Percentiles rank a stretch among this genome's conserved stretches.
These are phyloP conservation scores for Isatis tinctoria DNA, from an alignment of 345 rosid genomes.

Conservation along the genomic window DNA sequence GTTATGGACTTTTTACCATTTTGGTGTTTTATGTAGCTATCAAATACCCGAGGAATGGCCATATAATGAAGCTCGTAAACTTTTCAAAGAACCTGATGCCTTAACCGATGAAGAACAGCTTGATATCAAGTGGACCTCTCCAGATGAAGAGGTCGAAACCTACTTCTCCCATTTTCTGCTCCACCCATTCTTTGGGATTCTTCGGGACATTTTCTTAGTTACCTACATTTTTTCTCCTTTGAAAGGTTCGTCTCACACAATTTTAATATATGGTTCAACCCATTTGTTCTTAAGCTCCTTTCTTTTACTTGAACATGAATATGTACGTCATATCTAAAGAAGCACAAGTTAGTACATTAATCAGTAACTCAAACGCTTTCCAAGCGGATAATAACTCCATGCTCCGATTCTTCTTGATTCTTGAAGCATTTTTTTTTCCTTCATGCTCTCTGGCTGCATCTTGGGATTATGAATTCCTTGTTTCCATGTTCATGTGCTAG, in stretches of 20 bases:
- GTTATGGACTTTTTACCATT: neutral
- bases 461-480: neutral
- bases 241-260: slow-evolving; percentile 48
- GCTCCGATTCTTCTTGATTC: neutral
- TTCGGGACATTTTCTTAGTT: neutral
- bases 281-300: neutral
- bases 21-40: slow-evolving; percentile 43
- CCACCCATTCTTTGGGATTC: neutral
- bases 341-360: neutral
- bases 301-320: slow-evolving; percentile 8
- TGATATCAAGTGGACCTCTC: slow-evolving; percentile 79
- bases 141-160: slow-evolving; percentile 78
- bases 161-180: slow-evolving; percentile 5
- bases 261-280: neutral
- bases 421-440: neutral
- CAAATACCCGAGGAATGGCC: slow-evolving; percentile 89
- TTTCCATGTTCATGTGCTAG: neutral
- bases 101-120: slow-evolving; percentile 53
- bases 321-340: neutral
- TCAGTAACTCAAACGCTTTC: neutral
- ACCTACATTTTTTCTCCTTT: neutral
- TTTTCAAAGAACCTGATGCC: slow-evolving; percentile 82
- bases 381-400: neutral
- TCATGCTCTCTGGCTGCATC: slow-evolving; percentile 6
- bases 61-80: slow-evolving; percentile 68